Percentiles rank a stretch among this genome's conserved stretches.
These are phyloP conservation scores for Pseudonitzschia multiseries DNA, from an alignment of 108 stramenopile genomes.

Conservation along the genomic window DNA sequence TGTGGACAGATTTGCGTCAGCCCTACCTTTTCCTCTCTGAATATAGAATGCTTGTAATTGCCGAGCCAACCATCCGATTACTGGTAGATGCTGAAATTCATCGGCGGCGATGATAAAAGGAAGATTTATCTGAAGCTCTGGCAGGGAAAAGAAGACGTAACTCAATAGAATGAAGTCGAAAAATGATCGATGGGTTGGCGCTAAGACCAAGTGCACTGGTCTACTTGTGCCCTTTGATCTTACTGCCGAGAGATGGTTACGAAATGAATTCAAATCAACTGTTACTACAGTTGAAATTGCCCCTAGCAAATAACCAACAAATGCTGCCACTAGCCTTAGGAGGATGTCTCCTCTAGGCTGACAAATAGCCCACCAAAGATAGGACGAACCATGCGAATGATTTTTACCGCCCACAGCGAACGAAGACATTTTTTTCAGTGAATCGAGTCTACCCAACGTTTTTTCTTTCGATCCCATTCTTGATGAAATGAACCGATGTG, in stretches of 20 bases:
- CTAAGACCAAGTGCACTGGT: constrained; percentile 54
- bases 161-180: constrained; percentile 86
- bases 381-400: constrained; percentile 34
- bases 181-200: constrained; percentile 86
- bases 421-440: constrained; percentile 15
- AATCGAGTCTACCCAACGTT: background rate
- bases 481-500: constrained; percentile 59
- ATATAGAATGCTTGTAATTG: constrained; percentile 67
- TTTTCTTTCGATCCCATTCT: constrained; percentile 10
- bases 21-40: constrained; percentile 49
- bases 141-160: constrained; percentile 74
- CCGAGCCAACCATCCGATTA: constrained; percentile 69
- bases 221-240: constrained; percentile 9
- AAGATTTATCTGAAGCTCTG: constrained; percentile 75
- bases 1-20: constrained; percentile 41
- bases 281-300: constrained; percentile 51
- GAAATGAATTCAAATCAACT: constrained; percentile 68
- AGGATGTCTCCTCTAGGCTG: constrained; percentile 68
- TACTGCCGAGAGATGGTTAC: constrained; percentile 24
- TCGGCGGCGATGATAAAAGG: constrained; percentile 79
- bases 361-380: constrained; percentile 75
- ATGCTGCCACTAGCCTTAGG: constrained; percentile 59
- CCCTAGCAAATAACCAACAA: constrained; percentile 64
- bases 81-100: constrained; percentile 70
- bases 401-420: constrained; percentile 55